These are phyloP conservation scores for Solanum hybrid DNA, from an alignment of 305 asterid species.

Conservation along the genomic window DNA sequence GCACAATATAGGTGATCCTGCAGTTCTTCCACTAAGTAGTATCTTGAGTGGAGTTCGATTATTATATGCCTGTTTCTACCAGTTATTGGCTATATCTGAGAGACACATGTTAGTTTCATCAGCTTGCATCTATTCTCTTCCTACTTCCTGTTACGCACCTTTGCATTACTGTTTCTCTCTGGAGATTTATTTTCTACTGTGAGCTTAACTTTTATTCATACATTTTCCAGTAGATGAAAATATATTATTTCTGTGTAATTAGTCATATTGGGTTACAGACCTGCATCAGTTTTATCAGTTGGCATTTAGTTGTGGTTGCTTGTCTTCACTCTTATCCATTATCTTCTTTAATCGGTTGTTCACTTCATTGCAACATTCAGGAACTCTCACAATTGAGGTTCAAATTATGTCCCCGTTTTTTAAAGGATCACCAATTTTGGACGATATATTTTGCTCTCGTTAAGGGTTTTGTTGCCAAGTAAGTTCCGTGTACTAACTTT, in stretches of 20 bases:
- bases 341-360: not conserved
- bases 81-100: not conserved
- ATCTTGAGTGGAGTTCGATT: not conserved
- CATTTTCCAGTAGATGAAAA: not conserved
- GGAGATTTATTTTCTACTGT: not conserved
- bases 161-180: not conserved
- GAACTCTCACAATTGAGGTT: slow-evolving; percentile 78
- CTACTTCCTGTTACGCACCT: not conserved
- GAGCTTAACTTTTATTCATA: not conserved
- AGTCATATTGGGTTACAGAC: not conserved
- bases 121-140: not conserved
- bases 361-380: slow-evolving; percentile 25
- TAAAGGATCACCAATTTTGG: slow-evolving; percentile 88
- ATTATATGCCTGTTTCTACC: not conserved
- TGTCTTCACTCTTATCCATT: not conserved
- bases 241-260: not conserved
- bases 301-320: not conserved
- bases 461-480: slow-evolving; percentile 61
- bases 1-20: not conserved
- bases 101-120: not conserved
- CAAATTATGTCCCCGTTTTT: slow-evolving; percentile 67
- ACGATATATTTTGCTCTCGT: slow-evolving; percentile 71
- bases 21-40: not conserved
- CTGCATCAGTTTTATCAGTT: not conserved
- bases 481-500: slow-evolving; percentile 28